Conservation (phyloP, 192 early-diverging fungal genomes). For the Mortierella claussenii region DNA sequence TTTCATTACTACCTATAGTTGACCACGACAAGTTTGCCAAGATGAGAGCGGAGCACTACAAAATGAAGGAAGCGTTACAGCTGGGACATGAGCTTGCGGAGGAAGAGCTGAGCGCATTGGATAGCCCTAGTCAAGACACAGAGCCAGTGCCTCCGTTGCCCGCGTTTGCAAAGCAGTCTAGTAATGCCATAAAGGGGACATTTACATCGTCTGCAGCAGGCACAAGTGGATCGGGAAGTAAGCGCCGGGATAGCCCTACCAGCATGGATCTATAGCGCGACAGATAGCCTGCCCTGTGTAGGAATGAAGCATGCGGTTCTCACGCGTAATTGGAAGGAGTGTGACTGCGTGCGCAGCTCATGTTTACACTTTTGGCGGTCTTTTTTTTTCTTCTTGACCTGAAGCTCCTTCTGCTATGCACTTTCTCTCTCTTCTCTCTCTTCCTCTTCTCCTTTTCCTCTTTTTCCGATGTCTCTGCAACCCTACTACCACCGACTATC, state of each 20-base stretch:
- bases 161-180: conserved; percentile 23
- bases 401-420: background rate
- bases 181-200: background rate
- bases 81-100: conserved; percentile 65
- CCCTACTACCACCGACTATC: background rate
- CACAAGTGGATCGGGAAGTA: no score
- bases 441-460: conserved; percentile 10
- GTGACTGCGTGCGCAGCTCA: no score
- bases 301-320: no score
- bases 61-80: conserved; percentile 81
- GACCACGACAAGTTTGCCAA: conserved; percentile 80
- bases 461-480: conserved; percentile 32
- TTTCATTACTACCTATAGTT: conserved; percentile 44
- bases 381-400: background rate
- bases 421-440: background rate
- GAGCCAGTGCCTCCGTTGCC: conserved; percentile 32
- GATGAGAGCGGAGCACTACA: conserved; percentile 88
- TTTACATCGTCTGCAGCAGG: no score
- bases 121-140: conserved; percentile 5
- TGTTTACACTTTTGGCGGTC: background rate
- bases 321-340: no score
- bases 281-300: no score
- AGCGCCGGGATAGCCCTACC: no score
- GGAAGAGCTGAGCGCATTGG: conserved; percentile 43
- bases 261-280: background rate